Evolutionary conservation across 495 filamentous ascomycete genomes (phyloP).

Genomic region (Lepidopterella palustris): DNA sequence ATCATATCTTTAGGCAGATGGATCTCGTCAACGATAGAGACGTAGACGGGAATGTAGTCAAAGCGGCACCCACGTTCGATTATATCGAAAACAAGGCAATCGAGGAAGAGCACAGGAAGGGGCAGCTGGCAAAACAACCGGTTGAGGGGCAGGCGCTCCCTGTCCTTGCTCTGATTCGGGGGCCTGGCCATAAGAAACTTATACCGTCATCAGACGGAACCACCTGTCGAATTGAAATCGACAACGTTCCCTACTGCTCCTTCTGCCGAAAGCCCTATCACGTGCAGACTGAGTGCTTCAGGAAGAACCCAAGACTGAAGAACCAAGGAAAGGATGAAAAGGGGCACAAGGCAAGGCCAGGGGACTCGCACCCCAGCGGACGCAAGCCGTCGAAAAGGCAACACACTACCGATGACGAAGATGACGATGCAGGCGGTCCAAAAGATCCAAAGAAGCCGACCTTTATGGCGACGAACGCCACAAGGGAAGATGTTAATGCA

Average conservation of each 20-base stretch:
- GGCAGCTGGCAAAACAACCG: neutral
- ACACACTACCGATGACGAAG: neutral
- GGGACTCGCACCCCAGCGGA: neutral
- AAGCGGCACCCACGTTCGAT: constrained; percentile 2
- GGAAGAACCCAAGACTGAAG: neutral
- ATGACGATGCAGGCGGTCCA: neutral
- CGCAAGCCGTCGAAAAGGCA: neutral
- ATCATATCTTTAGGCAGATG: constrained; percentile 8
- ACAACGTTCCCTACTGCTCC: neutral
- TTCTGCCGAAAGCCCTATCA: neutral
- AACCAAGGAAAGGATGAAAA: neutral
- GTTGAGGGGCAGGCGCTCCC: too few species aligned
- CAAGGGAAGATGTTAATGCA: neutral
- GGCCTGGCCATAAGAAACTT: too few species aligned
- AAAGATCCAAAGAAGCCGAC: constrained; percentile 4
- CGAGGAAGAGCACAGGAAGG: constrained; percentile 1
- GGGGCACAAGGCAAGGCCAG: neutral
- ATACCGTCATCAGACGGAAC: neutral
- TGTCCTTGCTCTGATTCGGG: too few species aligned
- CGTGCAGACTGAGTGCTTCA: neutral
- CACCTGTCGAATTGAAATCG: neutral
- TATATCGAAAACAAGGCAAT: constrained; percentile 1
- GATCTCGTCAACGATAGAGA: constrained; percentile 1
- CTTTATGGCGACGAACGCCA: neutral
- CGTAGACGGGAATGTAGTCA: neutral